These are phyloP conservation scores for Aspergillus cejpii DNA, from an alignment of 2,329 filamentous ascomycete genomes.

Conservation along the genomic window DNA sequence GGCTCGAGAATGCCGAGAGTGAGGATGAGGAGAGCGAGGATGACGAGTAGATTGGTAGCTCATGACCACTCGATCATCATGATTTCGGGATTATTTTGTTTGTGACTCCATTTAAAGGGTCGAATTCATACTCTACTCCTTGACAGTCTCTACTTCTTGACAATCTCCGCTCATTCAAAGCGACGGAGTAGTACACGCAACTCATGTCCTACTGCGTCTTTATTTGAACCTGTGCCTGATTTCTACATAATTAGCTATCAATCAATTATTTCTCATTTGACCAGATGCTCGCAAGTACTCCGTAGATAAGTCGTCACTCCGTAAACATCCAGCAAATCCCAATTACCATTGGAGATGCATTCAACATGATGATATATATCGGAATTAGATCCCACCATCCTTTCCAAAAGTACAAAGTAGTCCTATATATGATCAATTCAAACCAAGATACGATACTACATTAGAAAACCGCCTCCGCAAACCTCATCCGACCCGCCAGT, in stretches of 20 bases:
- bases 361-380: too few species aligned
- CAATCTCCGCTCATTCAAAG: background rate
- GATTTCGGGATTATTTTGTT: constrained; percentile 9
- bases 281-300: too few species aligned
- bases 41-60: constrained; percentile 37
- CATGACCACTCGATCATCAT: background rate
- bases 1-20: constrained; percentile 80
- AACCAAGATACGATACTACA: background rate
- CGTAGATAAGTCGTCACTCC: too few species aligned
- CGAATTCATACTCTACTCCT: background rate
- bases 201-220: background rate
- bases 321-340: background rate
- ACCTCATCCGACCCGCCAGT: constrained; percentile 31
- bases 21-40: constrained; percentile 60
- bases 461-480: constrained; percentile 27
- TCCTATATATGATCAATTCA: too few species aligned
- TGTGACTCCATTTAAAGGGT: too few species aligned
- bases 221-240: background rate
- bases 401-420: background rate
- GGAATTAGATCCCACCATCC: too few species aligned
- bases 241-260: constrained; percentile 1
- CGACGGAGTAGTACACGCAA: background rate
- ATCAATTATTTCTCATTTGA: constrained; percentile 3
- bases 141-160: background rate
- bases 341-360: too few species aligned